Conservation (phyloP, 257 asterid species). For the Cruciata laevipes region DNA sequence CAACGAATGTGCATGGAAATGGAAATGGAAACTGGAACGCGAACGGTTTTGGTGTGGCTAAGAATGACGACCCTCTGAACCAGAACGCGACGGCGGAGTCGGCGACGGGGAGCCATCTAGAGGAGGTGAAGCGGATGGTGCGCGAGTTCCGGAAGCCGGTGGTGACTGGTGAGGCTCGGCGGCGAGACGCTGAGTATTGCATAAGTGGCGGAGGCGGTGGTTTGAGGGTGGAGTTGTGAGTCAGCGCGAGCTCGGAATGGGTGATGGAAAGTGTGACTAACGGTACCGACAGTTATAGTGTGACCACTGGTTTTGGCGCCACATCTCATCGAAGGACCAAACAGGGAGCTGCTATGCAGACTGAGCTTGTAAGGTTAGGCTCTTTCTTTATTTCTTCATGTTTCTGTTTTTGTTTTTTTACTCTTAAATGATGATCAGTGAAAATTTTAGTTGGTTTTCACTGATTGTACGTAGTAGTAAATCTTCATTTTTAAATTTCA, state of each 20-base stretch:
- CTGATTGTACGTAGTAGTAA: too few species aligned
- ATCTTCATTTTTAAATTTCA: too few species aligned
- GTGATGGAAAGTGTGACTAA: constrained; percentile 26
- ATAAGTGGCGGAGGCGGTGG: constrained; percentile 15
- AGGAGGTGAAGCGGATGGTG: constrained; percentile 26
- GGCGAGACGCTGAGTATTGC: constrained; percentile 22
- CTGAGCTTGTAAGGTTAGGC: constrained; percentile 24
- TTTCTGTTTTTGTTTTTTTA: too few species aligned
- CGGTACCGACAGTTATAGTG: constrained; percentile 24
- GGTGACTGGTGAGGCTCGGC: constrained; percentile 15
- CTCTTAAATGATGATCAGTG: background rate
- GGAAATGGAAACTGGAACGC: constrained; percentile 4
- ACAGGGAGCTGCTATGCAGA: constrained; percentile 23
- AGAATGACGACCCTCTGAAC: constrained; percentile 21
- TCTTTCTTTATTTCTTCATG: background rate
- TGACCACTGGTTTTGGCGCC: constrained; percentile 32
- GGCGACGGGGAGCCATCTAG: constrained; percentile 24
- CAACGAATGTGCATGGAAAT: background rate
- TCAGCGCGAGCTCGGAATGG: constrained; percentile 29
- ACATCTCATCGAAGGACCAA: constrained; percentile 21
- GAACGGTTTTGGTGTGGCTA: background rate
- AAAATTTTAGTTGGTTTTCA: too few species aligned
- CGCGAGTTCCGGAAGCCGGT: constrained; percentile 14
- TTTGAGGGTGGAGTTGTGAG: constrained; percentile 22
- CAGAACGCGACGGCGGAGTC: constrained; percentile 23